Evolutionary conservation across 805 yeast species (phyloP).

Genomic region (Saccharomycopsis capsularis): DNA sequence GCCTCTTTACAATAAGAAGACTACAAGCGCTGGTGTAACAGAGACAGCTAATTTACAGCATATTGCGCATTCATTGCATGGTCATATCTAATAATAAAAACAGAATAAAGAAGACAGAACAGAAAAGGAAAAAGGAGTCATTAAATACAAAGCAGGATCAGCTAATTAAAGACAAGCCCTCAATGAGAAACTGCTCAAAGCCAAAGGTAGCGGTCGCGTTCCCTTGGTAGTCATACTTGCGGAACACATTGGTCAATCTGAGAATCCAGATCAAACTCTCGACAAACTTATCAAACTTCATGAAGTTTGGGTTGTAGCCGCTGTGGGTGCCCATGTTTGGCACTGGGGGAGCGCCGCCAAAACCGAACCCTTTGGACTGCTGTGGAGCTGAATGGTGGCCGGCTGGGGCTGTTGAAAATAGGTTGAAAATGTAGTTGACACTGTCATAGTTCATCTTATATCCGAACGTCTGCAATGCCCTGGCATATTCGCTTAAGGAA

Average conservation of each 20-base stretch:
- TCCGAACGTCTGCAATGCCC: slow-evolving; percentile 57
- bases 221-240: slow-evolving; percentile 63
- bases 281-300: slow-evolving; percentile 75
- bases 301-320: slow-evolving; percentile 28
- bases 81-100: too few species aligned
- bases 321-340: slow-evolving; percentile 26
- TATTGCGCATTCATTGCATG: too few species aligned
- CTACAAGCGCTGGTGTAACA: too few species aligned
- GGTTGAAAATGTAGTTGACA: slow-evolving; percentile 49
- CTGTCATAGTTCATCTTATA: slow-evolving; percentile 53
- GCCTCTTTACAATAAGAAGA: too few species aligned
- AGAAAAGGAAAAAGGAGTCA: too few species aligned
- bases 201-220: slow-evolving; percentile 64
- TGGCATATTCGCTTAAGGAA: slow-evolving; percentile 56
- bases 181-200: slow-evolving; percentile 58
- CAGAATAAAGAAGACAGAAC: too few species aligned
- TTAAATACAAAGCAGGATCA: too few species aligned
- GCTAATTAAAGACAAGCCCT: slow-evolving; percentile 33
- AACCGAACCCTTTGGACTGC: slow-evolving; percentile 30
- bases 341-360: slow-evolving; percentile 29
- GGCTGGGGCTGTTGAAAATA: slow-evolving; percentile 37
- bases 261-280: slow-evolving; percentile 71
- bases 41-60: too few species aligned
- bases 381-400: neutral
- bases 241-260: slow-evolving; percentile 71